A percentile compares a stretch with the other conserved stretches of the same genome.
These are phyloP conservation scores for Auriscalpium microsporum DNA, from an alignment of 768 basidiomycete species.

Conservation along the genomic window DNA sequence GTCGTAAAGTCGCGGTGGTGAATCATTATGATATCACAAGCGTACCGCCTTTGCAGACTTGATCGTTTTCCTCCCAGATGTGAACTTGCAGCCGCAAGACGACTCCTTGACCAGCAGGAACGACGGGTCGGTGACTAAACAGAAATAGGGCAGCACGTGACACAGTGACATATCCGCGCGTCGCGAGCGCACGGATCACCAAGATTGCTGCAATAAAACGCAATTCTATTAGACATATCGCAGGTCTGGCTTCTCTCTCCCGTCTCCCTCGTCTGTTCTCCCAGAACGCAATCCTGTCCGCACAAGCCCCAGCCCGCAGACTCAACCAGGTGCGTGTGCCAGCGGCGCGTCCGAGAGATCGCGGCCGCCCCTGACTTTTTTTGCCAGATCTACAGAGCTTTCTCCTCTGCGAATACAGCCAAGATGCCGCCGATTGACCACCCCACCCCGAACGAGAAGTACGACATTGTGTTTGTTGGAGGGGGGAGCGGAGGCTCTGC, in stretches of 20 bases:
- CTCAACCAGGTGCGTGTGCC: neutral
- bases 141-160: too few relatives aligned
- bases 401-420: constrained; percentile 28
- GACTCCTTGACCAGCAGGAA: too few relatives aligned
- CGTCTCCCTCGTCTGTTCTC: neutral
- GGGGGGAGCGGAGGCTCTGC: constrained; percentile 93
- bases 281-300: neutral
- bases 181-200: neutral
- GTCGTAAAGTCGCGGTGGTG: too few relatives aligned
- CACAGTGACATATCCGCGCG: neutral
- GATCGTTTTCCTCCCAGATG: too few relatives aligned
- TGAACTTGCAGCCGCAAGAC: too few relatives aligned
- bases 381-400: constrained; percentile 38
- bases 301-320: neutral
- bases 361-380: too few relatives aligned
- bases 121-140: too few relatives aligned
- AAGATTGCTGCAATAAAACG: neutral
- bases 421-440: constrained; percentile 68
- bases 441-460: constrained; percentile 49
- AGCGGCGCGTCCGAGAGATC: neutral
- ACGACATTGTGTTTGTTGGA: constrained; percentile 84
- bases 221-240: neutral
- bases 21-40: too few relatives aligned
- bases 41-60: too few relatives aligned
- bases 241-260: neutral